These are phyloP conservation scores for Camelina laxa DNA, from an alignment of 345 rosid species.

Conservation along the genomic window DNA sequence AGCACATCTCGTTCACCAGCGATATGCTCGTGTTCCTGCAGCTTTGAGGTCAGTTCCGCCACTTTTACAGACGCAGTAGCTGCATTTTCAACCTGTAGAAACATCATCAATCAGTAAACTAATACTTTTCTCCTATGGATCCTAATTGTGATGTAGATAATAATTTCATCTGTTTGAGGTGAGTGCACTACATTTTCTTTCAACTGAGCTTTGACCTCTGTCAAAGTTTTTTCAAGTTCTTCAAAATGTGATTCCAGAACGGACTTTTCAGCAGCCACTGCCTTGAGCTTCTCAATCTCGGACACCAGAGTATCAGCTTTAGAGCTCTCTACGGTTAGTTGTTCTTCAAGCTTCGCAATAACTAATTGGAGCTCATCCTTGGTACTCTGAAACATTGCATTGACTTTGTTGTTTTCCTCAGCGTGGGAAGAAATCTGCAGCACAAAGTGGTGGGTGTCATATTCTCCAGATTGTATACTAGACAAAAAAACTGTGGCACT, in stretches of 20 bases:
- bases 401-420: constrained; percentile 76
- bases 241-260: constrained; percentile 57
- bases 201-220: constrained; percentile 51
- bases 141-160: neutral
- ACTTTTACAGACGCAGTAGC: constrained; percentile 41
- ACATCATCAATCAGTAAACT: constrained; percentile 12
- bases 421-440: constrained; percentile 68
- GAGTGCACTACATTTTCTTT: constrained; percentile 60
- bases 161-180: constrained; percentile 7
- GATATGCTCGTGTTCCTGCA: constrained; percentile 54
- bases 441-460: constrained; percentile 24
- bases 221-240: constrained; percentile 67
- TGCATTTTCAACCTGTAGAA: constrained; percentile 53
- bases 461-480: constrained; percentile 9
- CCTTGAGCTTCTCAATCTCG: constrained; percentile 62
- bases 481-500: constrained; percentile 8
- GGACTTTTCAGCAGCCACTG: constrained; percentile 57
- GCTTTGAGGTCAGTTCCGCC: constrained; percentile 53
- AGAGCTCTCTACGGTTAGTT: constrained; percentile 56
- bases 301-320: constrained; percentile 53
- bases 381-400: constrained; percentile 60
- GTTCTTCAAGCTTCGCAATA: constrained; percentile 66
- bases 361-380: constrained; percentile 76
- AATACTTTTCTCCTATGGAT: neutral
- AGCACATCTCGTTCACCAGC: constrained; percentile 53